Conservation (phyloP, 1,284 basidiomycete species). For the Ustilago nuda region DNA sequence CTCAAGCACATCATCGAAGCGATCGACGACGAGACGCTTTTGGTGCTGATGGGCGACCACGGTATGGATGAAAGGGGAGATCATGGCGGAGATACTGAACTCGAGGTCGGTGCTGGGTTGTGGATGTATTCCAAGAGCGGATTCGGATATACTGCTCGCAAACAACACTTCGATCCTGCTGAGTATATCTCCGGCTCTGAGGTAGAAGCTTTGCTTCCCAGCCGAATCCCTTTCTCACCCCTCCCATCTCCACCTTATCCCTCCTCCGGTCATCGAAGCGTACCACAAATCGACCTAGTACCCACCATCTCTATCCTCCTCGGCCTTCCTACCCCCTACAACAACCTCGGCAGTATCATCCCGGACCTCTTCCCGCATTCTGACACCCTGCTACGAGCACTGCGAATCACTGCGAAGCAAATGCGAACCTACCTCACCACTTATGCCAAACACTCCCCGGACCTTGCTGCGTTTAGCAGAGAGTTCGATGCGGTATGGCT, state of each 20-base stretch:
- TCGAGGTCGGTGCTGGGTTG: constrained; percentile 86
- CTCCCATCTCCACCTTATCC: constrained; percentile 53
- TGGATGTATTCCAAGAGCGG: constrained; percentile 79
- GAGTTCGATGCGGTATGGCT: constrained; percentile 61
- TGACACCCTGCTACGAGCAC: constrained; percentile 74
- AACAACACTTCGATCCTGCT: constrained; percentile 10
- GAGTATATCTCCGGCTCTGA: constrained; percentile 23
- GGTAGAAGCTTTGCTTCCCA: constrained; percentile 17
- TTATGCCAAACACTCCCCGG: constrained; percentile 77
- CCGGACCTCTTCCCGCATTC: constrained; percentile 81
- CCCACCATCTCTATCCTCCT: constrained; percentile 90
- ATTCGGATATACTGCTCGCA: constrained; percentile 16
- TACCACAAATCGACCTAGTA: constrained; percentile 94
- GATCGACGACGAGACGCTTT: constrained; percentile 71
- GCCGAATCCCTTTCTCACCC: constrained; percentile 52
- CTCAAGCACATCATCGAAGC: constrained; percentile 45
- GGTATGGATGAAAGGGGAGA: constrained; percentile 97
- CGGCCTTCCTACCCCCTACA: constrained; percentile 92
- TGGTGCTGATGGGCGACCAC: constrained; percentile 94
- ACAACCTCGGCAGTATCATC: constrained; percentile 89
- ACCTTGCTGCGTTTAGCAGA: constrained; percentile 72
- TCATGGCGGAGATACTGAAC: constrained; percentile 89
- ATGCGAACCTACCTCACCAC: constrained; percentile 81
- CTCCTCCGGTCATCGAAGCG: constrained; percentile 73
- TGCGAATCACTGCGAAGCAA: constrained; percentile 81